Evolutionary conservation across 2,329 filamentous ascomycete species (phyloP).

Genomic region (Huntiella decipiens): DNA sequence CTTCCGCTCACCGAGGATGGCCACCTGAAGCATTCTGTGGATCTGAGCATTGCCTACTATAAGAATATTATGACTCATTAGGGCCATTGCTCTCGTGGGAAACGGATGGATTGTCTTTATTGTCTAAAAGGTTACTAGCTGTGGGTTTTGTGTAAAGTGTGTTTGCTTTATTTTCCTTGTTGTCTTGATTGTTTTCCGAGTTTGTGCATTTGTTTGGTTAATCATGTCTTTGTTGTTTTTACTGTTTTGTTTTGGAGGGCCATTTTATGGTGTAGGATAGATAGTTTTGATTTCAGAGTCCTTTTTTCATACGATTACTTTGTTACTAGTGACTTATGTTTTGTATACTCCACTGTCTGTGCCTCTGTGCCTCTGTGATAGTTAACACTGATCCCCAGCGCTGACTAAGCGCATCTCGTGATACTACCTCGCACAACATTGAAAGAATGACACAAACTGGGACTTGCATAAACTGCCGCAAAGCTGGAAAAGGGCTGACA

Average conservation of each 20-base stretch:
- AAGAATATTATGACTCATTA: slow-evolving; percentile 36
- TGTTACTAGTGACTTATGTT: too few relatives aligned
- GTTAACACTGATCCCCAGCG: too few relatives aligned
- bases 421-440: too few relatives aligned
- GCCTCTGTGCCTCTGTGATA: too few relatives aligned
- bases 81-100: background rate
- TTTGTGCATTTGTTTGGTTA: slow-evolving; percentile 5
- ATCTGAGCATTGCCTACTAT: slow-evolving; percentile 52
- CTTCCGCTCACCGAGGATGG: slow-evolving; percentile 55
- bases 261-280: slow-evolving; percentile 2
- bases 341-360: too few relatives aligned
- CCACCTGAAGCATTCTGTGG: slow-evolving; percentile 48
- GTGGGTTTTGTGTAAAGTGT: background rate
- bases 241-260: background rate
- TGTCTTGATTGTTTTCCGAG: background rate
- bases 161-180: background rate
- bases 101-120: background rate
- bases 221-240: background rate
- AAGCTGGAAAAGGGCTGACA: background rate
- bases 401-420: too few relatives aligned
- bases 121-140: background rate
- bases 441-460: too few relatives aligned
- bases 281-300: background rate
- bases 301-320: too few relatives aligned
- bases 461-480: too few relatives aligned